Conservation (phyloP, 257 asterid genomes). For the Cruciata laevipes region DNA sequence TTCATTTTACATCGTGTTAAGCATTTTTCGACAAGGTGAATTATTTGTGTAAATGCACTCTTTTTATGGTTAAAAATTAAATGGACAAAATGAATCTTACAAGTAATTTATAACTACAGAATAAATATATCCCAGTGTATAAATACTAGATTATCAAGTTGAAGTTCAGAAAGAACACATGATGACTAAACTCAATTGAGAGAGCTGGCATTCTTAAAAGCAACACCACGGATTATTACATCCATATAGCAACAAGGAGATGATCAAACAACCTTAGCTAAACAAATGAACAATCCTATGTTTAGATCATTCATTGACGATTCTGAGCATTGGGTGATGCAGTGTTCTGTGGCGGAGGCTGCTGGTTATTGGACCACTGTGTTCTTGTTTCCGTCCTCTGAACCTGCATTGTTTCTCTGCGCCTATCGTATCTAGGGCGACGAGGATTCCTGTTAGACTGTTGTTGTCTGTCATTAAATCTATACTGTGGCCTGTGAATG, state of each 20-base stretch:
- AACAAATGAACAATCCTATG: neutral
- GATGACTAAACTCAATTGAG: neutral
- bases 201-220: neutral
- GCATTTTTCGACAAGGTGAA: too few relatives aligned
- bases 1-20: too few relatives aligned
- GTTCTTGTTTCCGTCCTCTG: constrained; percentile 43
- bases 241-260: neutral
- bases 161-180: too few relatives aligned
- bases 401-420: constrained; percentile 71
- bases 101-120: too few relatives aligned
- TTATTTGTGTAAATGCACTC: too few relatives aligned
- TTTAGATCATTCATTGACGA: constrained; percentile 13
- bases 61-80: too few relatives aligned
- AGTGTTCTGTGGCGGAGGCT: constrained; percentile 21
- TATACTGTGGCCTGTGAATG: constrained; percentile 67
- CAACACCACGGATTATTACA: too few relatives aligned
- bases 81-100: too few relatives aligned
- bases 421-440: constrained; percentile 77
- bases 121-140: too few relatives aligned
- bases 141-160: too few relatives aligned
- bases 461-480: constrained; percentile 46
- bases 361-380: constrained; percentile 22
- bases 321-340: constrained; percentile 15
- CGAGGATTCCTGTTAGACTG: constrained; percentile 39
- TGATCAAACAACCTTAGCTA: neutral